These are phyloP conservation scores for Phyllosticta ampelicida DNA, from an alignment of 2,329 filamentous ascomycete species.

Conservation along the genomic window DNA sequence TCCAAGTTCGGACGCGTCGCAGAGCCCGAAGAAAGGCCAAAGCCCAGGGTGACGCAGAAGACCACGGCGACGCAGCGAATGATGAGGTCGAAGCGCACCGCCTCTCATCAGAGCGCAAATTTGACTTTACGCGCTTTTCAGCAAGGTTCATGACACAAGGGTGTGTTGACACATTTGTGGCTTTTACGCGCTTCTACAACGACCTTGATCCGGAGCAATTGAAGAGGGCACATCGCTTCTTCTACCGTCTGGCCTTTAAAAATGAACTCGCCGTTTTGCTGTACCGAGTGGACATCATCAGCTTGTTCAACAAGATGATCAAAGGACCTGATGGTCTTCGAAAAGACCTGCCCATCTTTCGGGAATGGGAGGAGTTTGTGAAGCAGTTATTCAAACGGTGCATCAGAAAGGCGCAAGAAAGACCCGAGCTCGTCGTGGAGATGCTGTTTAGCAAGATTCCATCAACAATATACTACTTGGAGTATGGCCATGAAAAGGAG, in stretches of 20 bases:
- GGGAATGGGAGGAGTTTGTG: slow-evolving; percentile 84
- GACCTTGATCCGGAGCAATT: slow-evolving; percentile 72
- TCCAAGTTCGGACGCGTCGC: slow-evolving; percentile 79
- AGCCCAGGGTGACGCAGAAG: slow-evolving; percentile 36
- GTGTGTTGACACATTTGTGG: slow-evolving; percentile 80
- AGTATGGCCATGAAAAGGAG: slow-evolving; percentile 82
- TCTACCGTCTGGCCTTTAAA: slow-evolving; percentile 91
- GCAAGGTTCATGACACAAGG: slow-evolving; percentile 71
- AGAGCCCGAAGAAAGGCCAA: slow-evolving; percentile 56
- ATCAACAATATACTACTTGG: slow-evolving; percentile 72
- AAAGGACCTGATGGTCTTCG: slow-evolving; percentile 75
- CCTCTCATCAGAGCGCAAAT: slow-evolving; percentile 73
- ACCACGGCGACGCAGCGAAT: slow-evolving; percentile 50
- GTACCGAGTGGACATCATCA: slow-evolving; percentile 82
- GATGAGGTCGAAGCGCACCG: slow-evolving; percentile 61
- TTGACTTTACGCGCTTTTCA: slow-evolving; percentile 81
- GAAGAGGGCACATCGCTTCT: slow-evolving; percentile 86
- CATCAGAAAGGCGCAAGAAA: slow-evolving; percentile 72
- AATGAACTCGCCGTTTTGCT: slow-evolving; percentile 82
- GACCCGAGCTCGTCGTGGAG: slow-evolving; percentile 78
- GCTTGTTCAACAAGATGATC: slow-evolving; percentile 81
- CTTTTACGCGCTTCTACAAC: slow-evolving; percentile 66
- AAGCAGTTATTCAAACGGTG: slow-evolving; percentile 75
- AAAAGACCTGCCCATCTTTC: slow-evolving; percentile 53
- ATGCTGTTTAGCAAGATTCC: slow-evolving; percentile 91